These are phyloP conservation scores for Mycena maculata DNA, from an alignment of 768 basidiomycete genomes.

Conservation along the genomic window DNA sequence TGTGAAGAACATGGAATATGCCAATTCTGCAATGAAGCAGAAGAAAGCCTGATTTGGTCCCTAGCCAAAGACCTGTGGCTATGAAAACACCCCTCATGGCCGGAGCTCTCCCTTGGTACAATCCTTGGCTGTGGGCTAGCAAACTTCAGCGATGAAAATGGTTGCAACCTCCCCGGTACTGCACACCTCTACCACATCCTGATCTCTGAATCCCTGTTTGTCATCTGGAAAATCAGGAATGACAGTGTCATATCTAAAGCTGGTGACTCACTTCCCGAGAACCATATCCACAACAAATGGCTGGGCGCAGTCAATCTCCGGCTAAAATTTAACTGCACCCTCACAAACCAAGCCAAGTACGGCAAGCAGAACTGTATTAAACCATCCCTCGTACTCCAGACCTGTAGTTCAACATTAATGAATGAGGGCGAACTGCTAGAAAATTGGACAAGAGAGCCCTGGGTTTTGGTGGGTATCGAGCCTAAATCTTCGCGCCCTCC, in stretches of 20 bases:
- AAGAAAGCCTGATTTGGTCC: not conserved
- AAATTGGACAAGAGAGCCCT: slow-evolving; percentile 34
- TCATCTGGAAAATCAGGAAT: not conserved
- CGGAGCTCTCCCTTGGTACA: too few relatives aligned
- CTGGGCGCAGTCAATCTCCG: too few relatives aligned
- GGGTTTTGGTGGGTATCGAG: slow-evolving; percentile 50
- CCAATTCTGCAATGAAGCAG: not conserved
- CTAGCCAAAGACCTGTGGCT: slow-evolving; percentile 5
- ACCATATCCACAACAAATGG: too few relatives aligned
- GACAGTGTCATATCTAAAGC: not conserved
- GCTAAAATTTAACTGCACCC: too few relatives aligned
- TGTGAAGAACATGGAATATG: slow-evolving; percentile 5
- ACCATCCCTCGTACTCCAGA: slow-evolving; percentile 13
- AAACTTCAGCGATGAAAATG: too few relatives aligned
- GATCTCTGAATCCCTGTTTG: not conserved
- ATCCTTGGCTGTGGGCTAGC: too few relatives aligned
- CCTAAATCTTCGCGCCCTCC: not conserved
- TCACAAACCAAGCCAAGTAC: slow-evolving; percentile 22
- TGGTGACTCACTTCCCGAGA: too few relatives aligned
- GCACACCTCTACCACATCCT: not conserved
- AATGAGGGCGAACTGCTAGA: slow-evolving; percentile 25
- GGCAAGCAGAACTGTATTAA: slow-evolving; percentile 28
- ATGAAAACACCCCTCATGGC: slow-evolving; percentile 2
- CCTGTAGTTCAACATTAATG: slow-evolving; percentile 27
- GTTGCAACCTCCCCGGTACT: too few relatives aligned